Percentiles rank a stretch among this genome's conserved stretches.
Conservation (phyloP, 1,139 yeast species). For the Pichia sp. region DNA sequence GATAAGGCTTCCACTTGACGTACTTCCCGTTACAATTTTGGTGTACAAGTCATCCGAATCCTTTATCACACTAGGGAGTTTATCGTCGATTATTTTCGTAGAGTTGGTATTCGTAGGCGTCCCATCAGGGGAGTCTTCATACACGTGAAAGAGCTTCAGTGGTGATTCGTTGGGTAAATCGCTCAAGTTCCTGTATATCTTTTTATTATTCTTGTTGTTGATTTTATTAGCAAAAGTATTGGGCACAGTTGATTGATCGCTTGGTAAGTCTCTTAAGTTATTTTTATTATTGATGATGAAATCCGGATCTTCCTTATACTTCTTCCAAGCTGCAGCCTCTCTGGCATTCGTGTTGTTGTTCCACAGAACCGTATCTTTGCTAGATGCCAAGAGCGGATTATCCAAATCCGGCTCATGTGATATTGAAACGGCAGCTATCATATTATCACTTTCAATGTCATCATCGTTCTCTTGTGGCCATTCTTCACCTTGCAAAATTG, state of each 20-base stretch:
- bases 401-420: background rate
- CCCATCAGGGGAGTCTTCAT: too few relatives aligned
- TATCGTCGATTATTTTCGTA: background rate
- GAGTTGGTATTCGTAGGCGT: too few relatives aligned
- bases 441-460: background rate
- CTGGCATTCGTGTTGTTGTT: constrained; percentile 14
- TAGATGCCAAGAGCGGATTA: constrained; percentile 11
- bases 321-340: constrained; percentile 25
- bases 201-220: constrained; percentile 4
- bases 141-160: too few relatives aligned
- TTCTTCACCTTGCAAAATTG: constrained; percentile 19
- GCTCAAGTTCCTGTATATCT: too few relatives aligned
- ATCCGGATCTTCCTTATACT: constrained; percentile 19
- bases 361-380: constrained; percentile 24
- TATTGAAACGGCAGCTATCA: too few relatives aligned
- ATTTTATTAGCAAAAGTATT: constrained; percentile 25
- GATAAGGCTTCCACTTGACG: constrained; percentile 6
- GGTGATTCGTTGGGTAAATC: too few relatives aligned
- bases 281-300: constrained; percentile 16
- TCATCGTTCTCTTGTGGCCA: constrained; percentile 20
- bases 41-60: constrained; percentile 9
- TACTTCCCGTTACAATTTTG: constrained; percentile 8
- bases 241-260: constrained; percentile 15
- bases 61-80: constrained; percentile 7
- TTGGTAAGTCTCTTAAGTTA: constrained; percentile 17